Base-by-base conservation (phyloP, 306 rosid genomes). In the Delonix regia region DNA sequence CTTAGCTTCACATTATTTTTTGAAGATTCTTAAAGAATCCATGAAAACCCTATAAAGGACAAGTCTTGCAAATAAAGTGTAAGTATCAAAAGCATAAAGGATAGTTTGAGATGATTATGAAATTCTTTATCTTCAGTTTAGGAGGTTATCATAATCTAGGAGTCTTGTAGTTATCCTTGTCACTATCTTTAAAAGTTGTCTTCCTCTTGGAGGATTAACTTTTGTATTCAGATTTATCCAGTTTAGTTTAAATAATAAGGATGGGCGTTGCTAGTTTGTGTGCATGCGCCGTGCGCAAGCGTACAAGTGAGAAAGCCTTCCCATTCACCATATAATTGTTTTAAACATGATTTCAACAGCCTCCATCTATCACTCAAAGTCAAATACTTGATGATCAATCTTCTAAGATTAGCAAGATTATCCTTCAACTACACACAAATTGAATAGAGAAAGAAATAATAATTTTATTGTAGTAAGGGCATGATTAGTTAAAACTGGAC, bases 1-100 rank as follows among this genome's bases (percentile, higher is more conserved):
- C 68, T 56, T 73, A 39, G 59, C 15, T 41, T 73, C 55, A 15
- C 53, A 56, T 15, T 39, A 56, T 73, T 59, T 9, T 59, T 15
- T 44, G 6, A 1, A 41, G 56, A 74, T 5, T 16, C 16, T 41
- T 38, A 25, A 11, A 44, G 48, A 10, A 51, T 18, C 9, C 10
- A 6, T n/a, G 56, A 18, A 51, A 51, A 51, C 1, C 24, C 56
- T 18, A 51, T 51, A 22, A 51, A 51, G 56, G 8, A 6, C 6
- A 16, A 51, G 22, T 51, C 9, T 4, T 51, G 9, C 56, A 51
- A 55, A 55, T 55, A 21, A 55, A 55, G 61, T 8, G 61, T 28
- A 6, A 21, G 25, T 21, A 5, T 21, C 3, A 55, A 55, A 21
- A 9, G 28, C 30, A 55, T 55, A 22, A 55, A 55, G 11, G 30